A percentile compares a stretch with the other conserved stretches of the same genome.
phyloP scores from a whole-genome alignment of 2,329 filamentous ascomycete species.

The Apiospora kogelbergensis region DNA sequence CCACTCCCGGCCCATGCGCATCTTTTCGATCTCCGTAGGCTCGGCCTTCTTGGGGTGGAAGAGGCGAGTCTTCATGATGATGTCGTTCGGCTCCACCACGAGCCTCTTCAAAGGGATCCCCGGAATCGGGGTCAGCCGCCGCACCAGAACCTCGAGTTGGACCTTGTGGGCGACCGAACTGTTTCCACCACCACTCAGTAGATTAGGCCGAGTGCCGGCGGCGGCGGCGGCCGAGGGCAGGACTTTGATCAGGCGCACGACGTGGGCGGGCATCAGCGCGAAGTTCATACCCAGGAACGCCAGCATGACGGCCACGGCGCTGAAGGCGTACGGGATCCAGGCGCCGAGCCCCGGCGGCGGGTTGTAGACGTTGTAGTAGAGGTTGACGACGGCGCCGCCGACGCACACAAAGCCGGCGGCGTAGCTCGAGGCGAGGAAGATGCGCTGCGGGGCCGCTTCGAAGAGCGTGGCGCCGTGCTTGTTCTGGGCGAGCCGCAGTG shows the following conservation, averaged over 20 bases:
- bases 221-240: constrained; percentile 38
- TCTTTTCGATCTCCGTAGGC: constrained; percentile 26
- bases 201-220: constrained; percentile 4
- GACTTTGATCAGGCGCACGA: constrained; percentile 59
- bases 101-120: constrained; percentile 45
- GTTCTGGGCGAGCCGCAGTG: constrained; percentile 56
- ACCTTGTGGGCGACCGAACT: constrained; percentile 27
- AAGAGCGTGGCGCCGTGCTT: constrained; percentile 61
- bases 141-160: constrained; percentile 52
- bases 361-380: constrained; percentile 47
- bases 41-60: constrained; percentile 19
- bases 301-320: constrained; percentile 59
- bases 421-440: constrained; percentile 62
- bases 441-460: constrained; percentile 62
- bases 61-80: constrained; percentile 39
- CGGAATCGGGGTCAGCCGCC: constrained; percentile 45
- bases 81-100: constrained; percentile 35
- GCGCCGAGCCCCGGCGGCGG: constrained; percentile 50
- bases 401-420: constrained; percentile 54
- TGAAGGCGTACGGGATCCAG: constrained; percentile 60
- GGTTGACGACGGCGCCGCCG: constrained; percentile 49
- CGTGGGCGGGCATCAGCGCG: constrained; percentile 53
- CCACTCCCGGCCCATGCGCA: constrained; percentile 33
- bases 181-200: neutral
- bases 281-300: constrained; percentile 60